A percentile compares a stretch with the other conserved stretches of the same genome.
Conservation (phyloP, 176 grass and related monocot genomes). For the Bolboschoenus planiculmis region DNA sequence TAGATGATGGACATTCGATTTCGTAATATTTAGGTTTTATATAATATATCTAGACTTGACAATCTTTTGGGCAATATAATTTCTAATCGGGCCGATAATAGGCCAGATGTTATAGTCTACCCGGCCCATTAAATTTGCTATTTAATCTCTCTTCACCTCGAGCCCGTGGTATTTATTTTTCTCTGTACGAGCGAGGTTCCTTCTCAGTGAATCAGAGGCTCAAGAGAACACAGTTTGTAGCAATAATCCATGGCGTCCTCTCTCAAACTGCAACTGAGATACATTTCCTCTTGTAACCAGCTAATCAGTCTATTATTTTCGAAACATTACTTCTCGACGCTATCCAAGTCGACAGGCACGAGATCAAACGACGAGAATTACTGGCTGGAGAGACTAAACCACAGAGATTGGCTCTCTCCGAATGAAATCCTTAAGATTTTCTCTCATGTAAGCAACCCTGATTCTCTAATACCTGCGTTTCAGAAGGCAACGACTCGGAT, state of each 20-base stretch:
- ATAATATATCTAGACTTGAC: too few species aligned
- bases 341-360: neutral
- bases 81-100: neutral
- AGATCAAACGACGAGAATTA: constrained; percentile 29
- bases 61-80: too few species aligned
- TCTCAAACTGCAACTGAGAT: neutral
- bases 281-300: neutral
- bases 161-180: neutral
- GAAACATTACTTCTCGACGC: neutral
- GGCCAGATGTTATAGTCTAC: neutral
- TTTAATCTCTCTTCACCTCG: neutral
- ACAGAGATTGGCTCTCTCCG: constrained; percentile 87
- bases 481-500: constrained; percentile 37
- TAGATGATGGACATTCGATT: too few species aligned
- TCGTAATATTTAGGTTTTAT: too few species aligned
- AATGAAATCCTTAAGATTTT: constrained; percentile 83
- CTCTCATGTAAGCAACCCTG: constrained; percentile 41
- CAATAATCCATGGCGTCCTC: neutral
- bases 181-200: neutral
- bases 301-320: neutral
- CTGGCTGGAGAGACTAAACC: constrained; percentile 61
- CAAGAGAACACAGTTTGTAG: too few species aligned
- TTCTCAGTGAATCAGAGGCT: neutral
- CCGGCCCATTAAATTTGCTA: neutral
- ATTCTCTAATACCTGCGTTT: constrained; percentile 38